These are phyloP conservation scores for Candida chauliodis DNA, from an alignment of 805 yeast genomes.

Conservation along the genomic window DNA sequence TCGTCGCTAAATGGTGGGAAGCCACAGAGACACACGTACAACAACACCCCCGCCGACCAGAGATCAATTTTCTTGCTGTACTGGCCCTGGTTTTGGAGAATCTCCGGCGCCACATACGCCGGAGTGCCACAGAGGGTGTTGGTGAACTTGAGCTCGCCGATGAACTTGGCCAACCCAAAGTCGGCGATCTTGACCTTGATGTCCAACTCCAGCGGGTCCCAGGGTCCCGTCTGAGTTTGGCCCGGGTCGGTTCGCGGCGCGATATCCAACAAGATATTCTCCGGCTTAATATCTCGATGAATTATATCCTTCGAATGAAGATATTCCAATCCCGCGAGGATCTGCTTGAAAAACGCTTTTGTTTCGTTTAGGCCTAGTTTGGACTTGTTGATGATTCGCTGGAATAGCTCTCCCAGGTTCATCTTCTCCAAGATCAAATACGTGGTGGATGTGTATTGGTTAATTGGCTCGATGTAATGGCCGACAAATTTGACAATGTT, in stretches of 20 bases:
- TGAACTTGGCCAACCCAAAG: slow-evolving; percentile 68
- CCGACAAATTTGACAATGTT: slow-evolving; percentile 66
- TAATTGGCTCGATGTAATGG: slow-evolving; percentile 50
- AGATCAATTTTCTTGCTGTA: slow-evolving; percentile 73
- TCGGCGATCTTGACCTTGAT: slow-evolving; percentile 76
- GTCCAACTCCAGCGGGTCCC: slow-evolving; percentile 59
- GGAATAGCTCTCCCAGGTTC: slow-evolving; percentile 72
- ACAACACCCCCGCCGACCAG: slow-evolving; percentile 79
- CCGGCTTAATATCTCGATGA: slow-evolving; percentile 46
- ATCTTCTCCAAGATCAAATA: slow-evolving; percentile 71
- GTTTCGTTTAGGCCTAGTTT: slow-evolving; percentile 61
- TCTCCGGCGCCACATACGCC: slow-evolving; percentile 84
- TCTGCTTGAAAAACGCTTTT: slow-evolving; percentile 50
- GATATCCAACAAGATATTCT: slow-evolving; percentile 47
- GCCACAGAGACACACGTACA: slow-evolving; percentile 78
- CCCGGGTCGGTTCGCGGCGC: slow-evolving; percentile 31
- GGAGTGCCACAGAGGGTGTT: slow-evolving; percentile 84
- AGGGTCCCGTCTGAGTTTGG: slow-evolving; percentile 45
- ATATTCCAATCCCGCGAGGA: slow-evolving; percentile 36
- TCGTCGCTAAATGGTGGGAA: slow-evolving; percentile 86
- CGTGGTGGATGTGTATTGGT: slow-evolving; percentile 50
- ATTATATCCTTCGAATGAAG: slow-evolving; percentile 39
- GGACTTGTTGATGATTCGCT: slow-evolving; percentile 64
- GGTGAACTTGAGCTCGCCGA: slow-evolving; percentile 72
- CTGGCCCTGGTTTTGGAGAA: slow-evolving; percentile 49